Base-by-base conservation (phyloP, 768 basidiomycete genomes). In the Amanita polypyramis region DNA sequence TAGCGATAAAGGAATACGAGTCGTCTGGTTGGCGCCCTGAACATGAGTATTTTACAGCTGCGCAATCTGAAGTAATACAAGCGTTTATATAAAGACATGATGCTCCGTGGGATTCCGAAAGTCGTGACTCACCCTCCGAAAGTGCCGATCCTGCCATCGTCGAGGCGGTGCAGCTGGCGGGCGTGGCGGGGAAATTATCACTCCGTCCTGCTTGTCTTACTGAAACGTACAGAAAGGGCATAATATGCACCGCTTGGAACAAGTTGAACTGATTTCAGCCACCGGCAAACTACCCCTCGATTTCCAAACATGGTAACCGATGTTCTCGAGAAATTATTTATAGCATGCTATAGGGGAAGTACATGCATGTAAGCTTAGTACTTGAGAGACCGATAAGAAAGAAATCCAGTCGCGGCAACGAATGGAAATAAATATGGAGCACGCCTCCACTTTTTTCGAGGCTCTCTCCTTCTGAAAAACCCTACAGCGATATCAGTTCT, bases 101-200 rank as follows among this genome's bases (percentile, higher is more conserved):
- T 19, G 5, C 21, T 42, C 47, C 47, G 47, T 27, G 32, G 23
- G 39, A 4, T 38, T 34, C 47, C 47, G 47, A 42, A 23, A 21
- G 12, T 46, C 35, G n/a, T 27, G 45, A 46, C 33, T 17, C 11
- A 11, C 12, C 15, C 5, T 37, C 19, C 23, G 45, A 35, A 27
- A 27, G 25, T 27, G 25, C 25, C 25, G 4, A 27, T 27, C 25
- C 25, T 27, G 3, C 7, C 25, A 27, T 27, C 25, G 25, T 27
- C 25, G 25, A 27, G 25, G 25, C 25, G 25, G 25, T 27, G 25
- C 25, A 27, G 7, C 25, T 27, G 25, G 25, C 25, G 25, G 25
- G 25, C 25, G 25, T 4, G 14, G 14, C 11, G 14, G 12, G 4
- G 20, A 40, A 3, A 4, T 17, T 15, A 12, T 15, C 39, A 2